Conservation (phyloP, 179 eudicot species). For the Nepenthes alata region DNA sequence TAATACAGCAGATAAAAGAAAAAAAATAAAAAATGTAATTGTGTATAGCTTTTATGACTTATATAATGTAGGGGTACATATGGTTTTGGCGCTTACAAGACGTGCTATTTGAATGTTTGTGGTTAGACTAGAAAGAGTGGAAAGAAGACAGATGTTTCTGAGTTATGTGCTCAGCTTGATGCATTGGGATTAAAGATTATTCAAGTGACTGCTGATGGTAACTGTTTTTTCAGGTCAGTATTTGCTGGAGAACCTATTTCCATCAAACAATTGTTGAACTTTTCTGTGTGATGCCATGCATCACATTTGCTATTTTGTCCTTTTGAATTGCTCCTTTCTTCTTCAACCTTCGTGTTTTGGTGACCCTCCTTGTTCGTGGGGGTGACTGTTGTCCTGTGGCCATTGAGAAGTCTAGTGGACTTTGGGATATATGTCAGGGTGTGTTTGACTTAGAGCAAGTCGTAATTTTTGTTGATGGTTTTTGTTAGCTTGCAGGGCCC, state of each 20-base stretch:
- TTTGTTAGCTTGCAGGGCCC: conserved; percentile 47
- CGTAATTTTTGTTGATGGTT: conserved; percentile 21
- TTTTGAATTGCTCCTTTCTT: too few relatives aligned
- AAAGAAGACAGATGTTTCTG: conserved; percentile 51
- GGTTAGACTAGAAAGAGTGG: conserved; percentile 58
- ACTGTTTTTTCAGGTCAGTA: conserved; percentile 87
- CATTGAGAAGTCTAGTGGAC: too few relatives aligned
- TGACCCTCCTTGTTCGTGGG: too few relatives aligned
- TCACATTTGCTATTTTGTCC: too few relatives aligned
- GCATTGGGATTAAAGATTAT: conserved; percentile 64
- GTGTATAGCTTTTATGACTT: too few relatives aligned
- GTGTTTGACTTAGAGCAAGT: neutral
- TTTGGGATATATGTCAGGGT: neutral
- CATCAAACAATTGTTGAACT: too few relatives aligned
- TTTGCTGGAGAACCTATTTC: neutral
- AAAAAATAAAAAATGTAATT: too few relatives aligned
- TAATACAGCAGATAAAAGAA: too few relatives aligned
- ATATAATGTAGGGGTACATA: too few relatives aligned
- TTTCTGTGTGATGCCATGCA: too few relatives aligned
- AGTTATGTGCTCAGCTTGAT: conserved; percentile 69
- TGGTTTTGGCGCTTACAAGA: neutral
- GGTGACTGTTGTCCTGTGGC: too few relatives aligned
- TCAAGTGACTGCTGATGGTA: conserved; percentile 84
- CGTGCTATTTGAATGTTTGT: conserved; percentile 2
- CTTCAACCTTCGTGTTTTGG: too few relatives aligned